Base-by-base conservation (phyloP, 1,284 basidiomycete genomes). In the Takashimella tepidaria region DNA sequence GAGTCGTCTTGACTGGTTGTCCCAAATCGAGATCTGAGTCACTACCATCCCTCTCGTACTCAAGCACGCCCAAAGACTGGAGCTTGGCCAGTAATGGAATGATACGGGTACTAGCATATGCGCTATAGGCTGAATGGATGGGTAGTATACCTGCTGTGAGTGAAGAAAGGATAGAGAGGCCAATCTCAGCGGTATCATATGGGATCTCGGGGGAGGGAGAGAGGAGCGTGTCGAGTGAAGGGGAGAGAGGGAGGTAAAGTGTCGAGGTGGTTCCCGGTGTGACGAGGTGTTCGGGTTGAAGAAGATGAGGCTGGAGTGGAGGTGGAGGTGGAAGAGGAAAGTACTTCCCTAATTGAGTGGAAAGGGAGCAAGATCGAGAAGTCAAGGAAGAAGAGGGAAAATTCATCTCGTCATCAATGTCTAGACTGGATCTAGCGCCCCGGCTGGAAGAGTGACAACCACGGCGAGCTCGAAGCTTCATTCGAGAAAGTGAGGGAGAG, bases 121-220 rank as follows among this genome's bases (percentile, higher is more conserved):
- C 27, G 12, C 57, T 55, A 51, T 66, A 68, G 10, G 67, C 68
- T 20, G 66, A 58, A 55, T 64, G 64, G 2, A 70, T 51, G 1
- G 67, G 61, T 19, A 64, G n/a, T 4, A 69, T 37, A 4, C 69
- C 71, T 10, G 50, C 20, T 19, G 61, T 63, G 4, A 74, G 61
- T 3, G 55, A 42, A 0, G 72, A 61, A 6, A 73, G 59, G 3
- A 72, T 55, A 4, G 62, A 53, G 1, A 68, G 53, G 16, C 72
- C 72, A 0, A 72, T 57, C 48, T 68, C 66, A 0, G 68, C 64
- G 20, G 68, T 66, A 5, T 55, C 54, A 45, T 70, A 73, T 2
- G 57, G 13, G n/a, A 68, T 25, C 1, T 47, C 23, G 24, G 68
- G 49, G 5, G 63, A 66, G 0, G 69, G 66, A 2, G 48, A 37